Percentiles rank a stretch among this genome's conserved stretches.
These are phyloP conservation scores for Rhododendron vialii DNA, from an alignment of 148 eudicot genomes.

Conservation along the genomic window DNA sequence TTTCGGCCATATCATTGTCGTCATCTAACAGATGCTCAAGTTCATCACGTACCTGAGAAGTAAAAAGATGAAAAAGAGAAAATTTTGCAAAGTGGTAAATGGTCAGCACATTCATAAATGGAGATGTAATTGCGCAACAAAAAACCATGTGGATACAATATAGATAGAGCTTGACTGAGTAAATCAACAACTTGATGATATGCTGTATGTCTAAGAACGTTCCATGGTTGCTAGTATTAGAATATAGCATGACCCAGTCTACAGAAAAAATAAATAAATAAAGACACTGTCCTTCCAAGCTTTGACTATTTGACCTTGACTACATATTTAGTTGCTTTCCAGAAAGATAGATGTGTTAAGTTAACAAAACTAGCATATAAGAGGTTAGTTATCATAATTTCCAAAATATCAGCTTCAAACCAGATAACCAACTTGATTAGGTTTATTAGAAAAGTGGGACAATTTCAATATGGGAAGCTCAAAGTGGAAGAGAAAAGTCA, in stretches of 20 bases:
- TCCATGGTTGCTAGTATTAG: not conserved
- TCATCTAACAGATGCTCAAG: conserved; percentile 68
- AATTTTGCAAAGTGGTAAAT: not conserved
- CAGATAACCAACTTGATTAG: not conserved
- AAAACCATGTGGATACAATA: not conserved
- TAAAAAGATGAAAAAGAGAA: not conserved
- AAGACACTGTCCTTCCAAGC: not conserved
- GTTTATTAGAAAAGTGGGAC: not conserved
- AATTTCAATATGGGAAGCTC: not conserved
- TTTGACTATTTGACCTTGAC: not conserved
- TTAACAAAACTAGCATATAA: not conserved
- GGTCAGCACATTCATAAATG: not conserved
- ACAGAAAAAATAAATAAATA: not conserved
- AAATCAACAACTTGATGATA: not conserved
- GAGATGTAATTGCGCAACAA: not conserved
- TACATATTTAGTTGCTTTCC: not conserved
- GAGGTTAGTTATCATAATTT: not conserved
- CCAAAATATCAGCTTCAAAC: not conserved
- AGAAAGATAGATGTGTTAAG: not conserved
- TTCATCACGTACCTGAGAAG: conserved; percentile 50
- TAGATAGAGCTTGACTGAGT: not conserved
- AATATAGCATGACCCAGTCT: not conserved
- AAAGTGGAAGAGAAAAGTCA: not conserved
- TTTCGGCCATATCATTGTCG: conserved; percentile 67
- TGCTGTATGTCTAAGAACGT: not conserved